Percentiles rank a stretch among this genome's conserved stretches.
phyloP scores from a whole-genome alignment of 2,329 filamentous ascomycete species.

The Pochonia chlamydosporia region DNA sequence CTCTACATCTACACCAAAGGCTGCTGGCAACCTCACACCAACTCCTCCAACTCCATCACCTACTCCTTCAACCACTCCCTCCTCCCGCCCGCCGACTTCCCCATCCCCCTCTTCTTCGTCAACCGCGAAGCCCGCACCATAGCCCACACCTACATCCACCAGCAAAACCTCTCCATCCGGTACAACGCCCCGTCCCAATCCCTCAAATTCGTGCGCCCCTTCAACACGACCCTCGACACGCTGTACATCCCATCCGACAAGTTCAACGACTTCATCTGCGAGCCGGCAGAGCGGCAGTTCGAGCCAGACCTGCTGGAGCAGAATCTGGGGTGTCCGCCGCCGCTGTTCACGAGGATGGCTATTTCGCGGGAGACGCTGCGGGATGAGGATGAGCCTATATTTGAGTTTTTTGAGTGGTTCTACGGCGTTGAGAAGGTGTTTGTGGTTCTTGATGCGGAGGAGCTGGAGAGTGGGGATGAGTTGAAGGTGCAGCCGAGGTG shows the following conservation, averaged over 20 bases:
- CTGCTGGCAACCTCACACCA: background rate
- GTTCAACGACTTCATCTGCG: background rate
- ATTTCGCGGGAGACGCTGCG: background rate
- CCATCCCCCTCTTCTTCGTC: background rate
- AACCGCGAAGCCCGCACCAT: background rate
- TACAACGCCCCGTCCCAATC: background rate
- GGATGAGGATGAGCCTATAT: background rate
- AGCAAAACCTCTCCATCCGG: background rate
- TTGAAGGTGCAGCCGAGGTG: background rate
- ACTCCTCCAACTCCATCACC: background rate
- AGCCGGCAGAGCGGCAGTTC: background rate
- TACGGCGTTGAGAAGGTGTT: background rate
- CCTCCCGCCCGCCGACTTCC: background rate
- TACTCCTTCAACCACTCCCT: background rate
- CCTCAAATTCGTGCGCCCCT: background rate
- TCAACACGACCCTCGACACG: background rate
- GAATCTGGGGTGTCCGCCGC: background rate
- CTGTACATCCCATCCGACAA: background rate
- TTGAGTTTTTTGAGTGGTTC: background rate
- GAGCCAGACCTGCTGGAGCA: background rate
- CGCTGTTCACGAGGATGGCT: background rate
- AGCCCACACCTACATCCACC: background rate
- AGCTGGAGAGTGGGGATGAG: background rate
- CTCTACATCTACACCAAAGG: background rate
- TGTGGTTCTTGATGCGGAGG: background rate